A percentile compares a stretch with the other conserved stretches of the same genome.
Evolutionary conservation across 202 grass and related monocot species (phyloP).

Genomic region (Alloteropsis angusta): DNA sequence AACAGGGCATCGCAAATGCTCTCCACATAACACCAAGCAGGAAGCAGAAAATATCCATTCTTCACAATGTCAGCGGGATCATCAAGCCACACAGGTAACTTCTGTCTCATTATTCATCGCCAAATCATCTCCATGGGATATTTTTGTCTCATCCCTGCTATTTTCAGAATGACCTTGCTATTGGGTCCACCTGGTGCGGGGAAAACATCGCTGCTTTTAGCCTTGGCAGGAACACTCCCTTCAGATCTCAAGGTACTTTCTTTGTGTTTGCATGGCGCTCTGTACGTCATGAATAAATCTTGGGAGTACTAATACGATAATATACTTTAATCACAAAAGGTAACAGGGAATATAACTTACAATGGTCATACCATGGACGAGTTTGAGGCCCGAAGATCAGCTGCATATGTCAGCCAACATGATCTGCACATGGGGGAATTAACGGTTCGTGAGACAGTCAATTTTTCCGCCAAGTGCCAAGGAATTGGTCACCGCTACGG

Average conservation of each 20-base stretch:
- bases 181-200: constrained; percentile 46
- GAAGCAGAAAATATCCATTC: constrained; percentile 47
- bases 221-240: constrained; percentile 44
- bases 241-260: constrained; percentile 31
- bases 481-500: constrained; percentile 53
- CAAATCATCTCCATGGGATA: neutral
- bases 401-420: constrained; percentile 67
- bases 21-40: constrained; percentile 41
- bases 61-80: constrained; percentile 55
- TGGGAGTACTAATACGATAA: neutral
- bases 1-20: constrained; percentile 34
- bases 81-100: constrained; percentile 59
- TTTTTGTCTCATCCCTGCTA: neutral
- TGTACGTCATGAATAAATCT: neutral
- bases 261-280: neutral
- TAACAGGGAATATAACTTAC: constrained; percentile 45
- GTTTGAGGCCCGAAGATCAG: constrained; percentile 53
- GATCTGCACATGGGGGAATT: constrained; percentile 66
- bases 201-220: constrained; percentile 47
- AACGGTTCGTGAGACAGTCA: constrained; percentile 59
- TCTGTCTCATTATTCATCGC: neutral
- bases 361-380: constrained; percentile 62
- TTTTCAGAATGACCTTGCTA: constrained; percentile 51
- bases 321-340: constrained; percentile 14
- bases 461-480: constrained; percentile 68